These are phyloP conservation scores for Pythium coloratum DNA, from an alignment of 352 stramenopile species.

Conservation along the genomic window DNA sequence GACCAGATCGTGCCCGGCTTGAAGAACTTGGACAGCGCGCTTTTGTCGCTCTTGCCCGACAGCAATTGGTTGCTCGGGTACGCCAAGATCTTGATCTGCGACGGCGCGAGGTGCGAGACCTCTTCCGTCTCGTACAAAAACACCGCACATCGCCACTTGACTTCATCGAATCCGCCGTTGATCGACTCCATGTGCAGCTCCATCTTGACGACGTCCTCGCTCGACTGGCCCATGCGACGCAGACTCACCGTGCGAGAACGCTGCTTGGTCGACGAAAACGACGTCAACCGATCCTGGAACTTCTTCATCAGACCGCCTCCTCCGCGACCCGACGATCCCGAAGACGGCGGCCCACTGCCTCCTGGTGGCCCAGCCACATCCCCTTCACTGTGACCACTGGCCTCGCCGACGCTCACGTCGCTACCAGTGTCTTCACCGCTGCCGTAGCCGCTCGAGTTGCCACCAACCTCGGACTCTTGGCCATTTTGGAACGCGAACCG, in stretches of 20 bases:
- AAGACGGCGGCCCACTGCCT: not conserved
- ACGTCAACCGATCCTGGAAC: constrained; percentile 62
- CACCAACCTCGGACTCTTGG: constrained; percentile 35
- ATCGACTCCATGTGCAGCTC: constrained; percentile 82
- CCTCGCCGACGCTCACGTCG: constrained; percentile 37
- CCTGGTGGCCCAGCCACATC: constrained; percentile 20
- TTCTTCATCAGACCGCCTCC: constrained; percentile 75
- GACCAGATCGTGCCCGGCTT: constrained; percentile 79
- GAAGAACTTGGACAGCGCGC: constrained; percentile 73
- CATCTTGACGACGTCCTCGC: constrained; percentile 69
- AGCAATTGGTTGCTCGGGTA: constrained; percentile 73
- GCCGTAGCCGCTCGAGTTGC: constrained; percentile 31
- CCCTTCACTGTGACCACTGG: constrained; percentile 49
- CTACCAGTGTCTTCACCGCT: constrained; percentile 40
- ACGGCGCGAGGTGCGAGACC: constrained; percentile 71
- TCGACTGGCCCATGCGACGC: constrained; percentile 68
- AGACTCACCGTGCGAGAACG: constrained; percentile 57
- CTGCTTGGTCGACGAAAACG: constrained; percentile 58
- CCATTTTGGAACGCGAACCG: constrained; percentile 35
- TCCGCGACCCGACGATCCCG: constrained; percentile 17
- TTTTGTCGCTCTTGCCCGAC: constrained; percentile 59
- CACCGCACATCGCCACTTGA: constrained; percentile 85
- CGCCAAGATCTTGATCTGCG: constrained; percentile 76
- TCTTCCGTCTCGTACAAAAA: constrained; percentile 85
- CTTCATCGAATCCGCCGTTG: constrained; percentile 78